Base-by-base conservation (phyloP, 305 asterid genomes). In the Rubia balearica region DNA sequence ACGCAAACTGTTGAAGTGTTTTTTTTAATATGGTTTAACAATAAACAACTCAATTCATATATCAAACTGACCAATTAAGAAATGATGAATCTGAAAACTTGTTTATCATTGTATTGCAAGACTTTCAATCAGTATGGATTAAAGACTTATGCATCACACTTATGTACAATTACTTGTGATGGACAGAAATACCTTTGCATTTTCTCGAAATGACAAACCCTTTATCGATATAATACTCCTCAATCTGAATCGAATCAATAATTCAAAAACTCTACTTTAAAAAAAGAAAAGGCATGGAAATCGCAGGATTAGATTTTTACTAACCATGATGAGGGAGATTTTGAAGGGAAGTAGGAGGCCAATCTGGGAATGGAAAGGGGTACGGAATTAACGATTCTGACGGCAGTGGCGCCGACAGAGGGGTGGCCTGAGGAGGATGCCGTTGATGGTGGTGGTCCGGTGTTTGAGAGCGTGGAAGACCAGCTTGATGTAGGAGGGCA, bases 321-420 rank as follows among this genome's bases (percentile, higher is more conserved):
- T 17, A 49, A 92, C 98, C 98, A 90, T 87, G 64, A 83, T 86
- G 7, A 90, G 96, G 27, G 97, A 91, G 73, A 92, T 88, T 78
- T 90, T 95, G 49, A 90, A 95, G 2, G 95, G 93, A 77, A 96
- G 93, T 9, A 90, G 91, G 24, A 90, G 83, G 70, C 95, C 90
- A 81, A 92, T 92, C 89, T 90, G 93, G 12, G 93, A 87, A 76
- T 92, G 98, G 88, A 92, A 63, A 90, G 90, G 0, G 98, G 93
- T 3, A 90, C 90, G 53, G 93, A 83, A 46, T 90, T 97, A 69
- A 83, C 78, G 74, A 90, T 87, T 79, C 88, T 96, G 33, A 94
- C 87, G 8, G 71, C 65, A n/a, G 70, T 61, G 16, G 73, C 76
- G 13, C 22, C 71, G 73, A 73, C 86, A 65, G 87, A 76, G 85